Evolutionary conservation across 257 asterid genomes (phyloP).

Genomic region (Ballota nigra): DNA sequence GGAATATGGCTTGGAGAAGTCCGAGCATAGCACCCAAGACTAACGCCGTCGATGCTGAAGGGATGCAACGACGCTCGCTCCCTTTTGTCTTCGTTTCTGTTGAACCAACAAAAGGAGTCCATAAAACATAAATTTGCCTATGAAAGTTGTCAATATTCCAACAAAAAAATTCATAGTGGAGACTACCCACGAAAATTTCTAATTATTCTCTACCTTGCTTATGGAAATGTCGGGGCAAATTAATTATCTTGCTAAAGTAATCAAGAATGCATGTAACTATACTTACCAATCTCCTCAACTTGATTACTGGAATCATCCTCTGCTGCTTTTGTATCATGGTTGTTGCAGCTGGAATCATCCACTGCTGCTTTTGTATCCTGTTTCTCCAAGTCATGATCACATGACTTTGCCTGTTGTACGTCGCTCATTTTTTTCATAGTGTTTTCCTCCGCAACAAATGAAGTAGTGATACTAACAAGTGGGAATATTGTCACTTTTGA

Average conservation of each 20-base stretch:
- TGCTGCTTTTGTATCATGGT: background rate
- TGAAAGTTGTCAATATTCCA: no score
- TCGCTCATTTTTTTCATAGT: constrained; percentile 42
- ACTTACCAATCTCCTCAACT: background rate
- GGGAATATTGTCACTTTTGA: constrained; percentile 90
- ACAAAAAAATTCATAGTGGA: no score
- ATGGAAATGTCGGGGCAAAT: background rate
- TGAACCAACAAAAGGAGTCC: background rate
- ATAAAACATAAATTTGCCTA: no score
- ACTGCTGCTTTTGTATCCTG: no score
- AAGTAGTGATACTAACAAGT: constrained; percentile 90
- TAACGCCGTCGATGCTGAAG: constrained; percentile 96
- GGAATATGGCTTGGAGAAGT: constrained; percentile 64
- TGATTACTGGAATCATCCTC: background rate
- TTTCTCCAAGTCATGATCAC: constrained; percentile 32
- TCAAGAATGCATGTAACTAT: background rate
- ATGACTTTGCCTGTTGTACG: constrained; percentile 11
- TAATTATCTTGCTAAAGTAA: no score
- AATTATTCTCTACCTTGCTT: no score
- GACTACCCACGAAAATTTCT: no score
- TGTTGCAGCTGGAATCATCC: no score
- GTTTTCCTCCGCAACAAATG: constrained; percentile 94
- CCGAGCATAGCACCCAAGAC: constrained; percentile 71
- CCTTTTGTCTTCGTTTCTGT: constrained; percentile 26
- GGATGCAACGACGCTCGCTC: constrained; percentile 49